phyloP scores from a whole-genome alignment of 75 land plant species.

The Gnetum montanum region DNA sequence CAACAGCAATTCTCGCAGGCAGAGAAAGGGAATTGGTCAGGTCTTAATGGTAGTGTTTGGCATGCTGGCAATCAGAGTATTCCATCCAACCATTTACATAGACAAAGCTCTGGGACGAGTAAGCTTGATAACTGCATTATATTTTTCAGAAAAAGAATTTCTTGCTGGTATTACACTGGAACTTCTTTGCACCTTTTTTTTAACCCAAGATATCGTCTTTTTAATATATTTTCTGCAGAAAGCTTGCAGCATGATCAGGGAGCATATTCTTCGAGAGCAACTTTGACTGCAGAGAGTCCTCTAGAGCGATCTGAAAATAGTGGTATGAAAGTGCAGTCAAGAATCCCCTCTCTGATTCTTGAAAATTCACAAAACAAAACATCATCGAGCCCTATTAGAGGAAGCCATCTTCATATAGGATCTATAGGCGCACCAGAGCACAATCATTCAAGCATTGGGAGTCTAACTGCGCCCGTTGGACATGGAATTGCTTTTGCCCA shows the following conservation, averaged over 20 bases:
- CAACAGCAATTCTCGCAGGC: slow-evolving; percentile 1
- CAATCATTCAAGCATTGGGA: slow-evolving; percentile 6
- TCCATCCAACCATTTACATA: background rate
- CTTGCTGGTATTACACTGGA: background rate
- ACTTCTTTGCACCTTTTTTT: background rate
- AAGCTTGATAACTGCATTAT: too few species aligned
- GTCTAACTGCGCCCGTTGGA: background rate
- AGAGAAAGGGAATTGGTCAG: slow-evolving; percentile 2
- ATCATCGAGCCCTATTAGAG: slow-evolving; percentile 1
- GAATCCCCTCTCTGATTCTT: slow-evolving; percentile 1
- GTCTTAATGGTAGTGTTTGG: background rate
- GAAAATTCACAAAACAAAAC: background rate
- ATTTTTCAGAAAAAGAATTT: background rate
- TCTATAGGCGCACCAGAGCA: background rate
- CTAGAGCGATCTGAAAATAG: background rate
- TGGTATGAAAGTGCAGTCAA: background rate
- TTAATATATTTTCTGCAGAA: too few species aligned
- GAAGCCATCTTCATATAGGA: slow-evolving; percentile 1
- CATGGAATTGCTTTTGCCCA: slow-evolving; percentile 1
- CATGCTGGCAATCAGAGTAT: background rate
- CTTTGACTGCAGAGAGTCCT: slow-evolving; percentile 1
- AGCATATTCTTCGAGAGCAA: background rate
- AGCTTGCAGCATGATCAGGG: background rate
- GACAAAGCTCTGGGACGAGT: background rate
- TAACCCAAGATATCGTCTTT: background rate